A percentile compares a stretch with the other conserved stretches of the same genome.
Evolutionary conservation across 257 asterid species (phyloP).

Genomic region (Nicotiana obtusifolia): DNA sequence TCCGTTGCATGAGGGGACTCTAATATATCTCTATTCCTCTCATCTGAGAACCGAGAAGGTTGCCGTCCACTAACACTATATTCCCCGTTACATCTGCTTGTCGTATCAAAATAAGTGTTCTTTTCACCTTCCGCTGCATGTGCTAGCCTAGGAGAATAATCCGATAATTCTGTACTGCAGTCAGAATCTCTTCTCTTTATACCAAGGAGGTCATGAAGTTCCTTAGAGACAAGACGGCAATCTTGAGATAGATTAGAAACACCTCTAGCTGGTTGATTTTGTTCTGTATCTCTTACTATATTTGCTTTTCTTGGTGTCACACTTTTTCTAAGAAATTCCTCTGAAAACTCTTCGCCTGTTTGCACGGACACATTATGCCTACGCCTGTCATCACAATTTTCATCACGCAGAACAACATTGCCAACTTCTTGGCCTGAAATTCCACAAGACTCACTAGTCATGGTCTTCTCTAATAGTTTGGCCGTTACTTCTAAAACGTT

Average conservation of each 20-base stretch:
- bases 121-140: conserved; percentile 22
- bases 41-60: conserved; percentile 27
- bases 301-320: conserved; percentile 33
- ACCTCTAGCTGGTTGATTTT: conserved; percentile 13
- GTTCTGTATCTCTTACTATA: conserved; percentile 19
- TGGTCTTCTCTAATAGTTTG: conserved; percentile 16
- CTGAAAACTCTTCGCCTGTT: conserved; percentile 83
- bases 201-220: conserved; percentile 29
- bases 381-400: conserved; percentile 18
- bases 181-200: conserved; percentile 29
- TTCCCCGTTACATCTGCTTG: conserved; percentile 24
- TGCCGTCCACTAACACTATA: conserved; percentile 18
- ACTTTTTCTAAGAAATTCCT: conserved; percentile 61
- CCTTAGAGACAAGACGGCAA: conserved; percentile 29
- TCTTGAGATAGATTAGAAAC: conserved; percentile 24
- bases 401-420: conserved; percentile 24
- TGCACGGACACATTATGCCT: conserved; percentile 53
- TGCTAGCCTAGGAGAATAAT: conserved; percentile 29
- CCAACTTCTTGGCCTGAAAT: conserved; percentile 26
- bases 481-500: not conserved
- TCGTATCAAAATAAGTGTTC: conserved; percentile 14
- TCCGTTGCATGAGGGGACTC: conserved; percentile 33
- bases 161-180: conserved; percentile 22
- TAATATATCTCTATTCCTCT: conserved; percentile 25
- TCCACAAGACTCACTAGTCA: conserved; percentile 41